Base-by-base conservation (phyloP, 2,329 filamentous ascomycete genomes). In the Aspergillus fischeri region DNA sequence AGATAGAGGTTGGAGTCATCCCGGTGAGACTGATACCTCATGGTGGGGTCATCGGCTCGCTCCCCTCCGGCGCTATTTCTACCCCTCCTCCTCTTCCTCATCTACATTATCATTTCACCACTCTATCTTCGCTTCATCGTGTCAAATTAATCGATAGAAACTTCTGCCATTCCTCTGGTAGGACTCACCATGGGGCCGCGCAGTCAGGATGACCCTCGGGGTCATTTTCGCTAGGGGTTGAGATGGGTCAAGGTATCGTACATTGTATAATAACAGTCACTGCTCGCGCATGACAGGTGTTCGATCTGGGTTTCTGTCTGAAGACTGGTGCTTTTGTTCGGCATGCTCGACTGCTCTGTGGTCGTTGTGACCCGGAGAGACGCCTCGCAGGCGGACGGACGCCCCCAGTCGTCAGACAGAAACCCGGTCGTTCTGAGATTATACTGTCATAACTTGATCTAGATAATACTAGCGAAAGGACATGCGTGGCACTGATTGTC, bases 391-490 rank as follows among this genome's bases (percentile, higher is more conserved):
- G 3, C 24, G 24, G 11, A 45, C 27, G 28, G 38, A 27, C 54
- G 57, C 52, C 54, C 66, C 63, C 65, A 67, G 63, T 29, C 64
- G 66, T 65, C 68, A 69, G 73, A 72, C 29, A 51, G 54, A 44
- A 32, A 42, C 32, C 55, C 60, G 65, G 63, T 70, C 69, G 79
- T 78, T 87, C 86, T 89, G 86, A 89, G 86, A 89, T 83, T 77
- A 88, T 87, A 89, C 86, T 86, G 86, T 82, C 78, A 79, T 82
- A 90, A 91, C 87, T 90, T 90, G 87, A 90, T 89, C 86, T 89
- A 86, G 85, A 86, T 87, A 89, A 90, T 89, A 82, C 86, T 86
- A 89, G 88, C 88, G 88, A 87, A 90, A 90, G 88, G 85, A 90
- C 84, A 87, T 90, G 88, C 88, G 88, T 87, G 84, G 85, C 85